Evolutionary conservation across 371 early-diverging fungal genomes (phyloP), one percentile per base, ranked within the genome.

Genomic region (Rhizomucor miehei): DNA sequence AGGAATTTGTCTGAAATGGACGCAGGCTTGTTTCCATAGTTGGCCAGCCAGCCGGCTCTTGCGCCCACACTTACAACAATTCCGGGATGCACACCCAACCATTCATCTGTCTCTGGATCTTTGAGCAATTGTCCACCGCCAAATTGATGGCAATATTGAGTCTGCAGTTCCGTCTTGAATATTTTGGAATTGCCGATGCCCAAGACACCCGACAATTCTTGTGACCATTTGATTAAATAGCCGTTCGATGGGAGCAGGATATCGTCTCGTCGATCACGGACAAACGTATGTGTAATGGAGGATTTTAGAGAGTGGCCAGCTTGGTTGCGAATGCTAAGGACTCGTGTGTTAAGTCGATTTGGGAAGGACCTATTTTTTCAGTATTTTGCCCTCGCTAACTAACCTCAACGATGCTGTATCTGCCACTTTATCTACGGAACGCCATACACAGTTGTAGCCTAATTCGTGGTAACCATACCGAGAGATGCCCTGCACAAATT

Each of bases 251-350:
- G 96, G 38, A 93, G 66, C 45, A 87, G 63, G 11, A 77, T 60
- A 56, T 92, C 89, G 54, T 96, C 90, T 17, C 95, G 83, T 21
- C 71, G 71, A 54, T 96, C 95, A 37, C 76, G 70, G 0, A 80
- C 57, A 61, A 86, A 82, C 29, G 76, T 67, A 70, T 93, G 89
- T 3, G 72, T 66, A 38, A 95, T 50, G 0, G 92, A 77, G 3
- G 94, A 89, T 64, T 96, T 96, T 35, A 96, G 69, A 16, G 89
- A 75, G 65, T 96, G 89, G 0, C 95, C 97, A 14, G 89, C 95
- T 57, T 93, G 89, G 36, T 86, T 68, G 24, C 97, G 89, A 52
- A 95, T 81, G 60, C 92, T 92, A 69, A 19, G 55, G 10, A 51
- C 4, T 45, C 34, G 17, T 44, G 1, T 20, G 6, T 16, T 6